phyloP scores from a whole-genome alignment of 352 stramenopile species.

The Phytophthora agathidicida region DNA sequence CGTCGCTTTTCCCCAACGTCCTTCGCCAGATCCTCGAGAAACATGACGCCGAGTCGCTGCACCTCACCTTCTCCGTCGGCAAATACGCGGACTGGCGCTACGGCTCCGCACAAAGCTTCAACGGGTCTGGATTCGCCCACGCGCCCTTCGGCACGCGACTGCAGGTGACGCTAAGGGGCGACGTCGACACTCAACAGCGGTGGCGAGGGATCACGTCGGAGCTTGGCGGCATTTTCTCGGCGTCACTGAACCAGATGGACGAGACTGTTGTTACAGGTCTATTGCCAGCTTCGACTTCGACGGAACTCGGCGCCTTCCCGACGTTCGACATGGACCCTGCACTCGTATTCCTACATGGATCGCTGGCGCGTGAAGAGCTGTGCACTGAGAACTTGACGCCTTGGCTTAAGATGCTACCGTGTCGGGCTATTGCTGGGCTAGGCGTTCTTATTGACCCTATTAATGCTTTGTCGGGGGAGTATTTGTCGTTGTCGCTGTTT shows the following conservation, averaged over 20 bases:
- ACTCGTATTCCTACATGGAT: conserved; percentile 58
- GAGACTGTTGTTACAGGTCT: conserved; percentile 42
- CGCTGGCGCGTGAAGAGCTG: conserved; percentile 79
- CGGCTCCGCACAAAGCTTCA: conserved; percentile 31
- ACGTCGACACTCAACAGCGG: conserved; percentile 30
- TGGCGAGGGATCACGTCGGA: conserved; percentile 79
- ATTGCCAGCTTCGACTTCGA: conserved; percentile 9
- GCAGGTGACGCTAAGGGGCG: conserved; percentile 53
- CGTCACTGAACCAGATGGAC: conserved; percentile 85
- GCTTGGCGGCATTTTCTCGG: conserved; percentile 82
- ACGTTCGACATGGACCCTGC: conserved; percentile 6
- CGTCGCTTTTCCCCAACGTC: conserved; percentile 53
- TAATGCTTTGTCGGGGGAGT: conserved; percentile 71
- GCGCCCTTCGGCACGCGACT: conserved; percentile 72
- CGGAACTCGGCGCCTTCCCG: conserved; percentile 16
- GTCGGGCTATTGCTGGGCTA: conserved; percentile 63
- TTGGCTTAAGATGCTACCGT: conserved; percentile 90
- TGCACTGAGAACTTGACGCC: conserved; percentile 91
- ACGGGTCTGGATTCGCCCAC: conserved; percentile 24
- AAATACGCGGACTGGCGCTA: conserved; percentile 59
- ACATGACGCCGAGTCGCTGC: conserved; percentile 71
- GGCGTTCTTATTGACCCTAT: conserved; percentile 79
- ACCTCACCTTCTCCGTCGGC: conserved; percentile 73
- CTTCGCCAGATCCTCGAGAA: conserved; percentile 76
- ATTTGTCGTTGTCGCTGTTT: conserved; percentile 65